These are phyloP conservation scores for Chenopodium formosanum DNA, from an alignment of 148 eudicot genomes.

Conservation along the genomic window DNA sequence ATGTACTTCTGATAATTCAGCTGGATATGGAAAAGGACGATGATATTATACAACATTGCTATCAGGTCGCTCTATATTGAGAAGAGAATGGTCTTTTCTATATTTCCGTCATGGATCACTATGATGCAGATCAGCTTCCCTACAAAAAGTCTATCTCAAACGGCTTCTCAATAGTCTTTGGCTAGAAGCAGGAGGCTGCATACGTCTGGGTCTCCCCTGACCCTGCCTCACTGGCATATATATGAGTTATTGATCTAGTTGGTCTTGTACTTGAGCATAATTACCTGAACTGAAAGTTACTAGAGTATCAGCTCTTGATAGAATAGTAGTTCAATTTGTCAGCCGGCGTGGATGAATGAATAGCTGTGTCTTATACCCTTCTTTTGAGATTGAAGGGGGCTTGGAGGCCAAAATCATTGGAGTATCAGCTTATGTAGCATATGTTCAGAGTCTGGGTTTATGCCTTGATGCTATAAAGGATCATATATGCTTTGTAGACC, in stretches of 20 bases:
- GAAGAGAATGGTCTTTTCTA: neutral
- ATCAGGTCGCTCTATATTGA: neutral
- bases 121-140: neutral
- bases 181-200: neutral
- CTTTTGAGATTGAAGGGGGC: neutral
- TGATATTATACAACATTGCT: neutral
- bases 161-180: neutral
- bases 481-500: too few species aligned
- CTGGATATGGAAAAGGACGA: neutral
- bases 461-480: too few species aligned
- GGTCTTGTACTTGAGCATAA: neutral
- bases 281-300: neutral
- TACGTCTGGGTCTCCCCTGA: neutral
- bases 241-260: neutral
- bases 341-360: neutral
- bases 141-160: neutral
- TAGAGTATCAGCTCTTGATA: neutral
- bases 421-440: too few species aligned
- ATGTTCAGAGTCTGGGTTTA: too few species aligned
- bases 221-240: neutral
- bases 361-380: neutral
- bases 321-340: neutral
- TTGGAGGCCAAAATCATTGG: too few species aligned
- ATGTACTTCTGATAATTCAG: neutral
- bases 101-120: neutral